Evolutionary conservation across 345 rosid species (phyloP).

Genomic region (Adansonia digitata): DNA sequence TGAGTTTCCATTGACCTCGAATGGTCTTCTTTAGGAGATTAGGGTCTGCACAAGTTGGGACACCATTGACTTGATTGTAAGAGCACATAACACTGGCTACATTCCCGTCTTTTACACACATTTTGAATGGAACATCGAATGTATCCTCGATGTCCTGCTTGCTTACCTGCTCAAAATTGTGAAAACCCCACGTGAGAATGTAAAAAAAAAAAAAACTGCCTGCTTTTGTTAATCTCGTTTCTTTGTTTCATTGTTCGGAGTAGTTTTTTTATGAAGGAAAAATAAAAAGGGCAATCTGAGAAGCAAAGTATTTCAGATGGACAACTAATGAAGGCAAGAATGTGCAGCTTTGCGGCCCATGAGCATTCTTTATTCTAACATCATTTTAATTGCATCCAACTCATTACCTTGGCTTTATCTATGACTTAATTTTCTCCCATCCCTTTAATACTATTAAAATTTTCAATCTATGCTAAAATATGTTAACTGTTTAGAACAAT

Average conservation of each 20-base stretch:
- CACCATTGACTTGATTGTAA: slow-evolving; percentile 81
- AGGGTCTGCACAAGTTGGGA: slow-evolving; percentile 84
- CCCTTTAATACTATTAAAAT: too few relatives aligned
- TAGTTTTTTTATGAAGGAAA: neutral
- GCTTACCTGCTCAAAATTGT: slow-evolving; percentile 52
- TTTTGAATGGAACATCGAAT: slow-evolving; percentile 66
- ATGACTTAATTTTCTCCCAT: too few relatives aligned
- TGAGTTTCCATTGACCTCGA: slow-evolving; percentile 66
- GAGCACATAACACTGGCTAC: slow-evolving; percentile 93
- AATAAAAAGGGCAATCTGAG: neutral
- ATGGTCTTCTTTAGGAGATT: slow-evolving; percentile 48
- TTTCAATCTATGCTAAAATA: too few relatives aligned
- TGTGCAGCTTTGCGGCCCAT: neutral
- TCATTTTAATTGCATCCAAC: too few relatives aligned
- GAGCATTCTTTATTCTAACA: too few relatives aligned
- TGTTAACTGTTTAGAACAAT: too few relatives aligned
- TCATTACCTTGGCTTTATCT: too few relatives aligned
- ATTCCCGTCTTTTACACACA: slow-evolving; percentile 74
- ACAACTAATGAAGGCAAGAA: neutral
- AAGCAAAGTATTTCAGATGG: neutral
- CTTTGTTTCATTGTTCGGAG: neutral
- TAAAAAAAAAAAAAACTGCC: neutral
- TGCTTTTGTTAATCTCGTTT: neutral
- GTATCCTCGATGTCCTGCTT: slow-evolving; percentile 80
- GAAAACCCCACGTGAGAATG: slow-evolving; percentile 15